phyloP scores from a whole-genome alignment of 2,329 filamentous ascomycete species.

The Aspergillus sp. region DNA sequence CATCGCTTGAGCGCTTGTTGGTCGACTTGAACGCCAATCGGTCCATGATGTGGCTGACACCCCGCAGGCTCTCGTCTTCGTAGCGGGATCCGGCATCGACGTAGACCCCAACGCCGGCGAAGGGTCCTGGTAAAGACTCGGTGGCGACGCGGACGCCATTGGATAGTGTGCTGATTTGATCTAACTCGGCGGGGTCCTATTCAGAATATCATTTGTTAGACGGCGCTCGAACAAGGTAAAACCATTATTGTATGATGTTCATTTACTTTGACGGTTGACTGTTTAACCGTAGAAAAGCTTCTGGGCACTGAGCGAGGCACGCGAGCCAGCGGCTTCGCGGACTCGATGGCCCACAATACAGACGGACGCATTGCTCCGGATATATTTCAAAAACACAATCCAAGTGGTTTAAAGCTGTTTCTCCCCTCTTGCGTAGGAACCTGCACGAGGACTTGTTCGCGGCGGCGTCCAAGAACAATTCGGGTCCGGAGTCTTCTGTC shows the following conservation, averaged over 20 bases:
- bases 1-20: constrained; percentile 61
- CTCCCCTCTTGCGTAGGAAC: not conserved
- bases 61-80: constrained; percentile 76
- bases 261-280: constrained; percentile 28
- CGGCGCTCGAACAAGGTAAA: not conserved
- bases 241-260: not conserved
- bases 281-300: constrained; percentile 30
- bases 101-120: constrained; percentile 91
- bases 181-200: constrained; percentile 77
- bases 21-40: constrained; percentile 91
- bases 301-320: constrained; percentile 28
- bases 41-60: constrained; percentile 94
- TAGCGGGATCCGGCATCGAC: constrained; percentile 92
- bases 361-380: constrained; percentile 32
- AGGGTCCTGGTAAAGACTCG: constrained; percentile 87
- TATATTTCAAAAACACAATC: constrained; percentile 1
- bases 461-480: constrained; percentile 12
- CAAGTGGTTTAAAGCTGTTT: not conserved
- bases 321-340: constrained; percentile 29
- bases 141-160: constrained; percentile 95
- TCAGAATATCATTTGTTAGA: not conserved
- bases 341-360: constrained; percentile 34
- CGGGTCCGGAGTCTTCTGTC: constrained; percentile 15
- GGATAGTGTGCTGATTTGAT: constrained; percentile 76
- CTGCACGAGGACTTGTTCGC: constrained; percentile 8